These are phyloP conservation scores for Bryoglossum gracile DNA, from an alignment of 495 filamentous ascomycete genomes.

Conservation along the genomic window DNA sequence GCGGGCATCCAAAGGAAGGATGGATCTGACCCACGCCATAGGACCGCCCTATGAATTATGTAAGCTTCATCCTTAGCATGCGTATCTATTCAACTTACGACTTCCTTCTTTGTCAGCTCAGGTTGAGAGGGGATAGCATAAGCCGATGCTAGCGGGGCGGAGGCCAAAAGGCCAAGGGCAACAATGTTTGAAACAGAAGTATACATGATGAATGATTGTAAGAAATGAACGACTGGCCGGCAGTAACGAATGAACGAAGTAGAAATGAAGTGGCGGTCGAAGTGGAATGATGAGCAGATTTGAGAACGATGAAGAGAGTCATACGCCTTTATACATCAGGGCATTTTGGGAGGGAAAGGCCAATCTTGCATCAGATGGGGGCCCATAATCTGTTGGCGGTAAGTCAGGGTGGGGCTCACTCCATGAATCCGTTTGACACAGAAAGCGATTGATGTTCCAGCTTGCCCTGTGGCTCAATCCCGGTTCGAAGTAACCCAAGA, in stretches of 20 bases:
- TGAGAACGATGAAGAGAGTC: constrained; percentile 4
- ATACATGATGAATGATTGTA: constrained; percentile 27
- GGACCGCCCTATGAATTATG: constrained; percentile 3
- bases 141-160: constrained; percentile 24
- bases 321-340: constrained; percentile 14
- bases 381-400: background rate
- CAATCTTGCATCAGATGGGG: background rate
- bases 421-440: constrained; percentile 4
- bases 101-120: constrained; percentile 14
- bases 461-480: background rate
- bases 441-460: constrained; percentile 10
- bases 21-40: constrained; percentile 12
- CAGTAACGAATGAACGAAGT: constrained; percentile 20
- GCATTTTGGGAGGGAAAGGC: background rate
- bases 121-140: constrained; percentile 23
- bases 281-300: constrained; percentile 15
- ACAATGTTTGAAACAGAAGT: constrained; percentile 30
- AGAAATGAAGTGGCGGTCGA: constrained; percentile 14
- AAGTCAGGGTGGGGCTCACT: background rate
- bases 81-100: constrained; percentile 16
- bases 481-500: background rate
- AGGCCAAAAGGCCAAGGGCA: constrained; percentile 27
- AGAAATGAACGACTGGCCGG: constrained; percentile 24
- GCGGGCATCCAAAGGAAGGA: constrained; percentile 12
- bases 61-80: background rate